phyloP scores from a whole-genome alignment of 441 rosid genomes.

The Bruguiera hainesii region DNA sequence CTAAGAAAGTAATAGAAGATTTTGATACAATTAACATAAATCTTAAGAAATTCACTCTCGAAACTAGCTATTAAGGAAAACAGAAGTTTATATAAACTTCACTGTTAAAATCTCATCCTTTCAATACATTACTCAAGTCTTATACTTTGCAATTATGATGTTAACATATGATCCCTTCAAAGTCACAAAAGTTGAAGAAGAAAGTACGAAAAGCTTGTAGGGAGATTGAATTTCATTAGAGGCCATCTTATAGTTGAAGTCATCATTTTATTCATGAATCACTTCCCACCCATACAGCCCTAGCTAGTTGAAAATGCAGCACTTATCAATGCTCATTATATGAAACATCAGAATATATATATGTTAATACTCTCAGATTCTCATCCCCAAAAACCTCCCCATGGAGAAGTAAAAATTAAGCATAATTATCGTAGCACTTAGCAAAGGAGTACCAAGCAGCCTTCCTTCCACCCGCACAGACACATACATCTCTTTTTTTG shows the following conservation, averaged over 20 bases:
- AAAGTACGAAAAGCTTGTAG: too few relatives aligned
- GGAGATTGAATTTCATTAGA: conserved; percentile 8
- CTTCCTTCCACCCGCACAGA: background rate
- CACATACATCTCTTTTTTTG: background rate
- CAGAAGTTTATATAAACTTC: too few relatives aligned
- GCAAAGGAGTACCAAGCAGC: conserved; percentile 29
- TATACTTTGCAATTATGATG: too few relatives aligned
- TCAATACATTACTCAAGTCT: too few relatives aligned
- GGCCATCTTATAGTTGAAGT: background rate
- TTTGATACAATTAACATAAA: too few relatives aligned
- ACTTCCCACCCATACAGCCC: background rate
- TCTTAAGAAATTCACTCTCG: too few relatives aligned
- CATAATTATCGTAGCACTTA: too few relatives aligned
- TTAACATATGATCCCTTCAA: background rate
- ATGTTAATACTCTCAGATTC: background rate
- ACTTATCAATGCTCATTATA: background rate
- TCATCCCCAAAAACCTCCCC: conserved; percentile 26
- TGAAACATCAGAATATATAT: too few relatives aligned
- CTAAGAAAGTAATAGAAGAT: too few relatives aligned
- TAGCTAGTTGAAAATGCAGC: conserved; percentile 1
- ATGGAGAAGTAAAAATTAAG: conserved; percentile 6
- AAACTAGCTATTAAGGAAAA: too few relatives aligned
- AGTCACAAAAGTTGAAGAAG: background rate
- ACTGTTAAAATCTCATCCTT: too few relatives aligned
- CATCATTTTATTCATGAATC: background rate